Conservation (phyloP, 306 rosid species). For the Canavalia ensiformis region DNA sequence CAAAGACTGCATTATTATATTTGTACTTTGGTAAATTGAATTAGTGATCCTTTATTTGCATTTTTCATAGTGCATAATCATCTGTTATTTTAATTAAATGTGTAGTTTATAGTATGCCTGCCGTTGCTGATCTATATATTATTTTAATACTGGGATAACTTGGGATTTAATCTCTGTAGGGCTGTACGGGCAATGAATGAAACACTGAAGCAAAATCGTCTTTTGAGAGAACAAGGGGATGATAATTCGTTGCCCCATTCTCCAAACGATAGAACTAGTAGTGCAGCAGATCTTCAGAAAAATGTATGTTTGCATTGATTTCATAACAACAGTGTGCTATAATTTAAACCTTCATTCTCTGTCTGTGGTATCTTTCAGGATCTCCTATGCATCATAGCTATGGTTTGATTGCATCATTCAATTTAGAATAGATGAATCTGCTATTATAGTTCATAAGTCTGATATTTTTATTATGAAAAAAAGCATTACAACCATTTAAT, state of each 20-base stretch:
- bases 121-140: constrained; percentile 28
- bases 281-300: constrained; percentile 51
- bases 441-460: constrained; percentile 13
- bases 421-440: constrained; percentile 25
- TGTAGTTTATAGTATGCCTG: constrained; percentile 16
- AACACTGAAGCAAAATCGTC: constrained; percentile 90
- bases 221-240: constrained; percentile 68
- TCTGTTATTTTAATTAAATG: constrained; percentile 24
- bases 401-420: constrained; percentile 34
- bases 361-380: constrained; percentile 38
- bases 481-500: constrained; percentile 7
- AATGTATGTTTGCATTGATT: constrained; percentile 52
- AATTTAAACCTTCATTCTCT: constrained; percentile 30
- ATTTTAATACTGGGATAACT: constrained; percentile 48
- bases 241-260: constrained; percentile 64
- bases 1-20: not conserved
- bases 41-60: constrained; percentile 27
- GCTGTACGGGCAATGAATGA: constrained; percentile 98
- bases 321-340: constrained; percentile 40
- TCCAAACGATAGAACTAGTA: constrained; percentile 53
- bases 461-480: constrained; percentile 25
- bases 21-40: constrained; percentile 36
- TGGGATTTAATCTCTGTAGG: constrained; percentile 62
- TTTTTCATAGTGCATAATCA: constrained; percentile 30
- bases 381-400: constrained; percentile 25